Evolutionary conservation across 2,329 filamentous ascomycete genomes (phyloP).

Genomic region (Harringtonia lauricola): DNA sequence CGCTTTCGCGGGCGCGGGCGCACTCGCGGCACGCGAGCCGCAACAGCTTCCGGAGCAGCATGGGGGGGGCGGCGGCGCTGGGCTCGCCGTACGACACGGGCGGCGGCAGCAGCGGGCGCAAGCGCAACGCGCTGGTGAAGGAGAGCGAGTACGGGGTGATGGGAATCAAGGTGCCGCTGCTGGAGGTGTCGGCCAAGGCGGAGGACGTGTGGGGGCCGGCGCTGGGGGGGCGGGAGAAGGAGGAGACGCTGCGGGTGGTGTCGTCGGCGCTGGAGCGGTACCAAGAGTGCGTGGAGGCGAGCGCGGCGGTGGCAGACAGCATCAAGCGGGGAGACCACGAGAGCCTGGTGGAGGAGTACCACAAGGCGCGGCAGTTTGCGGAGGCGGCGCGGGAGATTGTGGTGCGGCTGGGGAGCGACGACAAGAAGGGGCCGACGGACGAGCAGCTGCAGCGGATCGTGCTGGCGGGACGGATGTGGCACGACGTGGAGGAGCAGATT

Average conservation of each 20-base stretch:
- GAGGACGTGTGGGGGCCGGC: slow-evolving; percentile 97
- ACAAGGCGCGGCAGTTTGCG: slow-evolving; percentile 68
- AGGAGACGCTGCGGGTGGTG: slow-evolving; percentile 73
- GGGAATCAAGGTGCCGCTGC: slow-evolving; percentile 77
- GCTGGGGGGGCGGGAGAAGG: slow-evolving; percentile 80
- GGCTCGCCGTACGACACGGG: background rate
- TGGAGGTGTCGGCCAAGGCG: slow-evolving; percentile 86
- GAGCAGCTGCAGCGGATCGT: slow-evolving; percentile 76
- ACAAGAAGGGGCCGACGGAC: slow-evolving; percentile 45
- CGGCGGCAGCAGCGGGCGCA: slow-evolving; percentile 34
- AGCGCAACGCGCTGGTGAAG: slow-evolving; percentile 84
- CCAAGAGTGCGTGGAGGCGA: slow-evolving; percentile 72
- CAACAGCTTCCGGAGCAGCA: slow-evolving; percentile 49
- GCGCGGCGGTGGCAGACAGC: slow-evolving; percentile 64
- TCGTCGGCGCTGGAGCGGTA: slow-evolving; percentile 67
- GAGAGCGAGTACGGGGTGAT: slow-evolving; percentile 85
- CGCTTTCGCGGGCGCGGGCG: slow-evolving; percentile 26
- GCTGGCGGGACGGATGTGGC: slow-evolving; percentile 87
- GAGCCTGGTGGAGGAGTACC: slow-evolving; percentile 75
- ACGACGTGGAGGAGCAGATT: slow-evolving; percentile 81
- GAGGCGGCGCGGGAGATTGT: slow-evolving; percentile 66
- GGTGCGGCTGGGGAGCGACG: slow-evolving; percentile 34
- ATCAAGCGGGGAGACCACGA: slow-evolving; percentile 92
- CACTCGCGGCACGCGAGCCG: slow-evolving; percentile 61
- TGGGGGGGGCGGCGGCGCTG: slow-evolving; percentile 9